Evolutionary conservation across 2,329 filamentous ascomycete genomes (phyloP), one percentile per base, ranked within the genome.

Genomic region (Clonostachys byssicola): DNA sequence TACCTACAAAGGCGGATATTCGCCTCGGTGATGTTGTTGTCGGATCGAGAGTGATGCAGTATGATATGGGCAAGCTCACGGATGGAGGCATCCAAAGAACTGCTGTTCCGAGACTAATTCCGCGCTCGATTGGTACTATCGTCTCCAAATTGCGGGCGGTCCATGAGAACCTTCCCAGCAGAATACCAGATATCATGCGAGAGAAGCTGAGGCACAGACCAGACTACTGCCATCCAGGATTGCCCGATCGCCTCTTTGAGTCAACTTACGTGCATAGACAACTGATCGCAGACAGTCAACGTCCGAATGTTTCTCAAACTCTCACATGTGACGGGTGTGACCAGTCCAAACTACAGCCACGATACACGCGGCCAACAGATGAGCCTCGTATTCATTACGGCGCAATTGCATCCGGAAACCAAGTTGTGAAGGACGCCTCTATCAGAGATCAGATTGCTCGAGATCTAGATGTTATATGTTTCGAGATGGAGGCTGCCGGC

Each of bases 401-500:
- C 2, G 51, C 43, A 5, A 54, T 54, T 20, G 54, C 50, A 2
- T 56, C 52, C 3, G 49, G 51, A 2, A 51, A 54, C 33, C 46
- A 53, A 10, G 47, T 54, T 3, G 47, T 51, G 23, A 65, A 61
- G 40, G 52, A 56, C 30, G 59, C 52, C 3, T 23, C 16, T 1
- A 47, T 51, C 5, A 53, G 68, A 12, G 49, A 53, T 30, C 20
- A 38, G 6, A 14, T 51, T 12, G 43, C 49, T 14, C 38, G 18
- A 12, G 34, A 47, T 17, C 16, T 53, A 13, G 44, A 51, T 13
- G 48, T 50, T 2, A 36, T 56, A 2, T 60, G 59, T 34, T 55
- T 63, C 38, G 60, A 62, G 44, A 63, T 61, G 60, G 60, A 62
- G 38, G 56, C 56, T 0, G 60, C 60, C 1, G 60, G 60, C 1